Base-by-base conservation (phyloP, 2,329 filamentous ascomycete species). In the Fusarium oxysporum region DNA sequence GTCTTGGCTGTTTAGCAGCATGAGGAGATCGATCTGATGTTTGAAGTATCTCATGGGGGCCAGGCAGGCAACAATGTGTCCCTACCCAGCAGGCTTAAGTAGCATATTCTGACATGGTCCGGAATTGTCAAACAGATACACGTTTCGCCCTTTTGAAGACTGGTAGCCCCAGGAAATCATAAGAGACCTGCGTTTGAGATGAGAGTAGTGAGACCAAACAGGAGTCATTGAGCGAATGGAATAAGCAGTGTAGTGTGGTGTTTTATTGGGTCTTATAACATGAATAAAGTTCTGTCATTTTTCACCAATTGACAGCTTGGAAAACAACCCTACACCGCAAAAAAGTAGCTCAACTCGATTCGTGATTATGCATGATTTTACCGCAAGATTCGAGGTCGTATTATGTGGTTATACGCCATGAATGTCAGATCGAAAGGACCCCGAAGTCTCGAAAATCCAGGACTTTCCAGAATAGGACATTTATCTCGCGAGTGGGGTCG, bases 401-500 rank as follows among this genome's bases (percentile, higher is more conserved):
- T 58, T 44, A 17, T 48, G 35, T 43, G 23, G 30, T 62, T 44
- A 44, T 37, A 62, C 28, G 37, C 48, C 30, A 33, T 58, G 56
- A 25, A 65, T 37, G 32, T 41, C 25, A 68, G 63, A 68, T 55
- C 21, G 38, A 62, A 68, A 55, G 33, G 37, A 44, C 28, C 38
- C 45, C 19, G 17, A 67, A 68, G 28, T 35, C 32, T 43, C 32
- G 38, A 72, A 56, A 57, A 50, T 19, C 35, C 16, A 57, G 38
- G 30, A 30, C 41, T 40, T 59, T 65, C 64, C 59, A 56, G 28
- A 65, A 65, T 37, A 47, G 57, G 70, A 65, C 19, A 43, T 38
- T 69, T 58, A 48, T 53, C 44, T 69, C 35, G 50, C 48, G 40
- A 59, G 65, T 68, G 65, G 65, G 63, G 44, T 61, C 13, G 23